Evolutionary conservation across 2,329 filamentous ascomycete genomes (phyloP).

Genomic region (Thermomyces lanuginosus): DNA sequence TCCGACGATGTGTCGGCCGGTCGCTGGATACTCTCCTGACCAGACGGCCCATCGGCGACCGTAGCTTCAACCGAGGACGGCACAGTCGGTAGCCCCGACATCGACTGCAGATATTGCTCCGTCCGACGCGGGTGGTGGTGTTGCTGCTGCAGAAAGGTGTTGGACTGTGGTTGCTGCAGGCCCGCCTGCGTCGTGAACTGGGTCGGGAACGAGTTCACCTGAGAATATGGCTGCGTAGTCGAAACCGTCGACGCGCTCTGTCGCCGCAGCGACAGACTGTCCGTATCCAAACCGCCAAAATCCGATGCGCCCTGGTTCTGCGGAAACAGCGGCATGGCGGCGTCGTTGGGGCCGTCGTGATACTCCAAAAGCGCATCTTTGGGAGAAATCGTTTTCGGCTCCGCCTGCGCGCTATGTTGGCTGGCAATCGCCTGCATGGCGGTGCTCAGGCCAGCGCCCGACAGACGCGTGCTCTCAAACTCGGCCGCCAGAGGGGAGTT

Average conservation of each 20-base stretch:
- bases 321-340: constrained; percentile 56
- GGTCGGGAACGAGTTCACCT: constrained; percentile 27
- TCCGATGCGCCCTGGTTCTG: constrained; percentile 36
- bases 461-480: constrained; percentile 20
- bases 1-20: constrained; percentile 55
- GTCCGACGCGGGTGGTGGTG: constrained; percentile 11
- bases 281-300: constrained; percentile 32
- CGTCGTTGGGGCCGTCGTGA: constrained; percentile 54
- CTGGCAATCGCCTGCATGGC: constrained; percentile 17
- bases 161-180: constrained; percentile 35
- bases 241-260: constrained; percentile 21
- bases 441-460: constrained; percentile 26
- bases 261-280: constrained; percentile 21
- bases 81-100: constrained; percentile 42
- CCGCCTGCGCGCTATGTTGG: constrained; percentile 18
- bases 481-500: constrained; percentile 45
- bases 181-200: constrained; percentile 27
- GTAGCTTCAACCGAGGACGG: constrained; percentile 28
- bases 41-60: constrained; percentile 16
- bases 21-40: constrained; percentile 24
- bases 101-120: constrained; percentile 22
- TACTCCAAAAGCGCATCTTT: constrained; percentile 85
- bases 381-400: constrained; percentile 80
- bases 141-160: constrained; percentile 17
- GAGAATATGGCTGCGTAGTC: constrained; percentile 18